Percentiles rank a stretch among this genome's conserved stretches.
phyloP scores from a whole-genome alignment of 805 yeast species.

The Candida sithepensis region DNA sequence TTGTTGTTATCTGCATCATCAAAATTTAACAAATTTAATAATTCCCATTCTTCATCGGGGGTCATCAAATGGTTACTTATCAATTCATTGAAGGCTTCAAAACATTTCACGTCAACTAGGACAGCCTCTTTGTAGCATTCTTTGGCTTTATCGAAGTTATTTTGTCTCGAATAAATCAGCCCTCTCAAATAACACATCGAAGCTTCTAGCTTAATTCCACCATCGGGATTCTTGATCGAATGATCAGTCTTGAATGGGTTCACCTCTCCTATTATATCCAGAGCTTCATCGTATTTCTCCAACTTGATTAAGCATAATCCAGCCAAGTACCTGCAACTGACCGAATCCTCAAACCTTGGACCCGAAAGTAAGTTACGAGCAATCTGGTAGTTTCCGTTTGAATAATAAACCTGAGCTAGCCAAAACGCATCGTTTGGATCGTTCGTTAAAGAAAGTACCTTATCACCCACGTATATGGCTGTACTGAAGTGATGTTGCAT shows the following conservation, averaged over 20 bases:
- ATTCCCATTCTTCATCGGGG: constrained; percentile 85
- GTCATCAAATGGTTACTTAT: constrained; percentile 68
- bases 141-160: constrained; percentile 81
- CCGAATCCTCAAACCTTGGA: constrained; percentile 53
- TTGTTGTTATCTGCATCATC: constrained; percentile 74
- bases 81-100: constrained; percentile 84
- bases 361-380: constrained; percentile 69
- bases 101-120: constrained; percentile 83
- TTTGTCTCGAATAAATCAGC: constrained; percentile 73
- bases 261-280: constrained; percentile 77
- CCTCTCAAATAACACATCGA: constrained; percentile 87
- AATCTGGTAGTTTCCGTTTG: constrained; percentile 70
- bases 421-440: constrained; percentile 95
- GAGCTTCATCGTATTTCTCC: constrained; percentile 82
- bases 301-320: constrained; percentile 70
- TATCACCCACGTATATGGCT: constrained; percentile 90
- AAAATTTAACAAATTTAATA: constrained; percentile 61
- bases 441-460: constrained; percentile 73
- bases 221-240: constrained; percentile 51
- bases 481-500: constrained; percentile 89
- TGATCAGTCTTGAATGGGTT: constrained; percentile 58
- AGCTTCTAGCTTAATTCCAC: constrained; percentile 83
- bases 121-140: constrained; percentile 86
- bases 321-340: constrained; percentile 77
- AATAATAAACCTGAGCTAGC: constrained; percentile 87